Evolutionary conservation across 2,329 filamentous ascomycete genomes (phyloP).

Genomic region (Waltergamsia citrina): DNA sequence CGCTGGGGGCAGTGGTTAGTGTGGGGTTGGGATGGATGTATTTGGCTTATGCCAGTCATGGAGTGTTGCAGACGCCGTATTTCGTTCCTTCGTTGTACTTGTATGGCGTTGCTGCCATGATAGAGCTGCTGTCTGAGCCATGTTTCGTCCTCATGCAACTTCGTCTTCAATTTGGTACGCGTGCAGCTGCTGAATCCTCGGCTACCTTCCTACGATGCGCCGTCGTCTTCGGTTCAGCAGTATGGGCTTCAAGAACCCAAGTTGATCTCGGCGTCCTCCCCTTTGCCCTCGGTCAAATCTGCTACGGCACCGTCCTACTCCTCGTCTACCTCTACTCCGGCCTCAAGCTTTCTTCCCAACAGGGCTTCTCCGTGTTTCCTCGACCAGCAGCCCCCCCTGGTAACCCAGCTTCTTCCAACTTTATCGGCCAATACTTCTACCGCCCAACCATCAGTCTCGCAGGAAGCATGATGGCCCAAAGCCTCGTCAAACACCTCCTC

Average conservation of each 20-base stretch:
- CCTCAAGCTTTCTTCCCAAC: conserved; percentile 39
- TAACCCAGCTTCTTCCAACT: conserved; percentile 15
- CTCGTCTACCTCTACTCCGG: conserved; percentile 60
- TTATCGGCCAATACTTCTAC: conserved; percentile 55
- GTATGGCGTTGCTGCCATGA: conserved; percentile 45
- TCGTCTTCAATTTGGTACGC: conserved; percentile 66
- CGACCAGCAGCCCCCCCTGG: conserved; percentile 18
- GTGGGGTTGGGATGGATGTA: conserved; percentile 59
- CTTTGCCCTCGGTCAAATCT: conserved; percentile 79
- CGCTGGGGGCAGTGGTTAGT: conserved; percentile 57
- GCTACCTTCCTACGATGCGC: conserved; percentile 73
- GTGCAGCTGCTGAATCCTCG: conserved; percentile 73
- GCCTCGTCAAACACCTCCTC: conserved; percentile 81
- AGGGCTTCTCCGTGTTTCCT: conserved; percentile 62
- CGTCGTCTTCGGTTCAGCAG: conserved; percentile 61
- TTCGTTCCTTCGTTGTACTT: conserved; percentile 44
- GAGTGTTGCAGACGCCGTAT: conserved; percentile 50
- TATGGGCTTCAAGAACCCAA: conserved; percentile 42
- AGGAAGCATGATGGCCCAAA: conserved; percentile 79
- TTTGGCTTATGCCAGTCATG: conserved; percentile 37
- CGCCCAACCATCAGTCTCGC: conserved; percentile 61
- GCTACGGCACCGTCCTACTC: conserved; percentile 62
- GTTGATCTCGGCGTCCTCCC: conserved; percentile 66
- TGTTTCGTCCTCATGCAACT: conserved; percentile 83
- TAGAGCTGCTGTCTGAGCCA: conserved; percentile 81